Percentiles rank a stretch among this genome's conserved stretches.
Evolutionary conservation across 2,329 filamentous ascomycete species (phyloP).

Genomic region (Sclerotinia borealis): DNA sequence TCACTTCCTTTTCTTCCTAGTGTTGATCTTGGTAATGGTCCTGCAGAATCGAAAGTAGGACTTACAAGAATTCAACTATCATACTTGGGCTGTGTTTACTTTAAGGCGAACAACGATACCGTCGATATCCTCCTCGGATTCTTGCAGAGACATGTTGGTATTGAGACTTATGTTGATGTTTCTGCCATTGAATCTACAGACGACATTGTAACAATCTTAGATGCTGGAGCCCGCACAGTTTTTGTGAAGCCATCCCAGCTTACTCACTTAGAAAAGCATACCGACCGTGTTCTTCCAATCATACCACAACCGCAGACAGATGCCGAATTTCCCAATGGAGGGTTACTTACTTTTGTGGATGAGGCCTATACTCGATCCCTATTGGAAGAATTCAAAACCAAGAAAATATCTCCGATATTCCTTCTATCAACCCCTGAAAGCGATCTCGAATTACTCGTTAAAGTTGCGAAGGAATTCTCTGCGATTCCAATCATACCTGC

Average conservation of each 20-base stretch:
- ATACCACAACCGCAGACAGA: slow-evolving; percentile 20
- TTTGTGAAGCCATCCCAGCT: slow-evolving; percentile 73
- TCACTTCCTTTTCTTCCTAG: slow-evolving; percentile 58
- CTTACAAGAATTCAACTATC: slow-evolving; percentile 52
- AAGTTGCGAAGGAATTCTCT: slow-evolving; percentile 22
- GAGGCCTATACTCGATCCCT: slow-evolving; percentile 33
- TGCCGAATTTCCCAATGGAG: slow-evolving; percentile 28
- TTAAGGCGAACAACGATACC: slow-evolving; percentile 40
- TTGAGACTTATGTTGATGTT: slow-evolving; percentile 70
- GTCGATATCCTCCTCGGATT: slow-evolving; percentile 35
- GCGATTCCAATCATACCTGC: slow-evolving; percentile 73
- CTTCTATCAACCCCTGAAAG: slow-evolving; percentile 17
- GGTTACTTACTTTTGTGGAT: slow-evolving; percentile 34
- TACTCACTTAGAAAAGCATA: slow-evolving; percentile 49
- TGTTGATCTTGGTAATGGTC: slow-evolving; percentile 45
- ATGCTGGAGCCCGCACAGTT: slow-evolving; percentile 77
- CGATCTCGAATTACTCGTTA: slow-evolving; percentile 19
- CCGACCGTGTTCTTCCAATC: slow-evolving; percentile 49
- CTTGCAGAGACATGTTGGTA: slow-evolving; percentile 44
- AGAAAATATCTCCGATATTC: slow-evolving; percentile 30
- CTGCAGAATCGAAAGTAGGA: slow-evolving; percentile 46
- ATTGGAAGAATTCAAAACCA: slow-evolving; percentile 23
- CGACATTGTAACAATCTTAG: slow-evolving; percentile 73
- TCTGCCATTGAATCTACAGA: slow-evolving; percentile 61
- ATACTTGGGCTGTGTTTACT: slow-evolving; percentile 53